phyloP scores from a whole-genome alignment of 2,329 filamentous ascomycete species.

The Akanthomyces dipterigenus region DNA sequence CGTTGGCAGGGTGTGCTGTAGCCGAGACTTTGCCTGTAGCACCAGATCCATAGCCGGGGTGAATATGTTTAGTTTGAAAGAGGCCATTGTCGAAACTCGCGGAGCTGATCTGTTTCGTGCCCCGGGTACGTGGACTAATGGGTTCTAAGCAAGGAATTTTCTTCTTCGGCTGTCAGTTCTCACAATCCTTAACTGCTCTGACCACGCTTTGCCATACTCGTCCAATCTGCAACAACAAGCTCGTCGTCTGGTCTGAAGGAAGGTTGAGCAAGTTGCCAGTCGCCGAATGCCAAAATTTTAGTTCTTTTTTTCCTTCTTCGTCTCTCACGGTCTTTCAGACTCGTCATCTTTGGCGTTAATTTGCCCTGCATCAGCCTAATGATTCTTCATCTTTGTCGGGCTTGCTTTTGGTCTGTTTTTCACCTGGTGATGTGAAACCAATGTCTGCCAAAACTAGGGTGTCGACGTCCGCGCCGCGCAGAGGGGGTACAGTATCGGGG shows the following conservation, averaged over 20 bases:
- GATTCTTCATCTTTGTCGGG: background rate
- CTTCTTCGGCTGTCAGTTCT: background rate
- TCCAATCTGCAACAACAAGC: no score
- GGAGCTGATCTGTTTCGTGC: conserved; percentile 11
- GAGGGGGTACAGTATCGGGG: background rate
- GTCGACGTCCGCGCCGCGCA: background rate
- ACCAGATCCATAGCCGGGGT: background rate
- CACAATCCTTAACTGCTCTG: no score
- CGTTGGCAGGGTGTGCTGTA: background rate
- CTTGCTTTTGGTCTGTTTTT: background rate
- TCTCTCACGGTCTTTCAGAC: background rate
- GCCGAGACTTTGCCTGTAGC: conserved; percentile 8
- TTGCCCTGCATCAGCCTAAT: no score
- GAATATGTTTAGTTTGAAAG: conserved; percentile 11
- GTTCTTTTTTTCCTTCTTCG: no score
- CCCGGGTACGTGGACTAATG: no score
- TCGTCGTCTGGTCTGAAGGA: no score
- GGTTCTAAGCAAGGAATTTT: no score
- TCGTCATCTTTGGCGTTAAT: background rate
- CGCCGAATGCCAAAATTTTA: no score
- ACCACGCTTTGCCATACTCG: no score
- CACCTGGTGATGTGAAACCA: background rate
- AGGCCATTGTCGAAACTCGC: conserved; percentile 1
- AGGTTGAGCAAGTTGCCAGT: no score
- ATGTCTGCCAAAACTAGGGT: background rate